Evolutionary conservation across 1,284 basidiomycete genomes (phyloP).

Genomic region (Malassezia restricta): DNA sequence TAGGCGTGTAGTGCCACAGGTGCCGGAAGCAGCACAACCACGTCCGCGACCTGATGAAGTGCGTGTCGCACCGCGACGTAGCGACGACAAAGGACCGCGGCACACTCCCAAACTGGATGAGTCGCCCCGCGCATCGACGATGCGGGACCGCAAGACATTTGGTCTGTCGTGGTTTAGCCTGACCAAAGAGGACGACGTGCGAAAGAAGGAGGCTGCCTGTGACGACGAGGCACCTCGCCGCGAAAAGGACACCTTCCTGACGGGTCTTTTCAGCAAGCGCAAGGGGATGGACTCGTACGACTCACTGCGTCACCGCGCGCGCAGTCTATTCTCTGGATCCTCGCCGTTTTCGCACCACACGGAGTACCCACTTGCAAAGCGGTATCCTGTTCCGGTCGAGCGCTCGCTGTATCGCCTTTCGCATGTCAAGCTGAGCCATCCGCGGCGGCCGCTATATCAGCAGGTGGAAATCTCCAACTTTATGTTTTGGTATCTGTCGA

Average conservation of each 20-base stretch:
- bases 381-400: conserved; percentile 96
- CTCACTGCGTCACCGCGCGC: conserved; percentile 3
- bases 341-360: conserved; percentile 18
- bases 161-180: conserved; percentile 42
- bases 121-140: not conserved
- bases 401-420: conserved; percentile 90
- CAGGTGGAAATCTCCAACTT: conserved; percentile 97
- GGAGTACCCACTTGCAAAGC: conserved; percentile 51
- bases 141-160: conserved; percentile 32
- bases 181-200: conserved; percentile 32
- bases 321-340: conserved; percentile 6
- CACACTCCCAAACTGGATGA: conserved; percentile 5
- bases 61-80: not conserved
- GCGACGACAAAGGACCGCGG: not conserved
- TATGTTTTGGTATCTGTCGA: conserved; percentile 99
- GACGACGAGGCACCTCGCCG: conserved; percentile 18
- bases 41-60: not conserved
- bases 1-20: not conserved
- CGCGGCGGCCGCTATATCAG: conserved; percentile 85
- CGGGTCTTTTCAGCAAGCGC: conserved; percentile 18
- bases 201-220: conserved; percentile 18
- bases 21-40: not conserved
- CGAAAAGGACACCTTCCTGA: conserved; percentile 34
- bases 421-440: conserved; percentile 97
- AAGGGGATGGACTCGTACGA: not conserved